A percentile compares a stretch with the other conserved stretches of the same genome.
phyloP scores from a whole-genome alignment of 352 stramenopile genomes.

The Ophiocytium majus region DNA sequence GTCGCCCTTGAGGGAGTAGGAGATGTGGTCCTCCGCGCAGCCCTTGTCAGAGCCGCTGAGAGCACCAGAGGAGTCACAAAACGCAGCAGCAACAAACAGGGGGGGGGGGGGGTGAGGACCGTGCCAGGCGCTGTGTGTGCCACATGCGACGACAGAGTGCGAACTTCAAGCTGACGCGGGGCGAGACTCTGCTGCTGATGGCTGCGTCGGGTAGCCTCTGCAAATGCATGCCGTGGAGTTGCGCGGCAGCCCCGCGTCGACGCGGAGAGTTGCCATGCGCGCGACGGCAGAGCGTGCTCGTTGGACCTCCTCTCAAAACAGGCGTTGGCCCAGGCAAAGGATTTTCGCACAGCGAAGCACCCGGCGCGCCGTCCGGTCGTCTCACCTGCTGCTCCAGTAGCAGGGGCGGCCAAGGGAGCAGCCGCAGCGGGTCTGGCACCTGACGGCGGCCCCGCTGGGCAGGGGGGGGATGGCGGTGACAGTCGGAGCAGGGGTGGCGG shows the following conservation, averaged over 20 bases:
- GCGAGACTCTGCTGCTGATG: too few relatives aligned
- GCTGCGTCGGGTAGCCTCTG: too few relatives aligned
- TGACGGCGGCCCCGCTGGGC: neutral
- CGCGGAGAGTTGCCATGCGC: too few relatives aligned
- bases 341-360: neutral
- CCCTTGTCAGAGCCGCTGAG: neutral
- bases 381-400: conserved; percentile 21
- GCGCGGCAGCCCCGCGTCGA: too few relatives aligned
- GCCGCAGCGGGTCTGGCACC: conserved; percentile 5
- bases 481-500: neutral
- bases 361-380: neutral
- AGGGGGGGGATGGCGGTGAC: neutral
- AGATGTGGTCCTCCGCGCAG: neutral
- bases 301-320: too few relatives aligned
- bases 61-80: too few relatives aligned
- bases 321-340: neutral
- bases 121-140: neutral
- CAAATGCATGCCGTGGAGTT: too few relatives aligned
- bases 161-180: too few relatives aligned
- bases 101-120: neutral
- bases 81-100: neutral
- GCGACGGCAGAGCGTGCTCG: too few relatives aligned
- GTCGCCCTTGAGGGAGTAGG: neutral
- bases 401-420: neutral
- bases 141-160: neutral